phyloP scores from a whole-genome alignment of 805 yeast species.

The Candida succiphila region DNA sequence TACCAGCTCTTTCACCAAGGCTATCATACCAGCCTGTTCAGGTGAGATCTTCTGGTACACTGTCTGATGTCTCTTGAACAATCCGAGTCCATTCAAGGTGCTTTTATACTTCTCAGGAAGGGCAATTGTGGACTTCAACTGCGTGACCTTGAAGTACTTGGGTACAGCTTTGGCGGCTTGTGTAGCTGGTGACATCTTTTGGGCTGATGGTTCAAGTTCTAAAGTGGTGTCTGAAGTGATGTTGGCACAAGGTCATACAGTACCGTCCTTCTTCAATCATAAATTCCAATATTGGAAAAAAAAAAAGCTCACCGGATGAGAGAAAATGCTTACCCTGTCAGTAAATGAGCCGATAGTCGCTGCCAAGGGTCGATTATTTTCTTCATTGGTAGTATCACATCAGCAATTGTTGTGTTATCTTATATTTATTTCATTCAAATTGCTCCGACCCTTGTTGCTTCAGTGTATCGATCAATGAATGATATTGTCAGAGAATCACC shows the following conservation, averaged over 20 bases:
- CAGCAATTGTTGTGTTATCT: no score
- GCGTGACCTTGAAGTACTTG: constrained; percentile 55
- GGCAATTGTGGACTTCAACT: constrained; percentile 77
- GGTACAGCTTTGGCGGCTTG: constrained; percentile 4
- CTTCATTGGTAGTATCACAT: no score
- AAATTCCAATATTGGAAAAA: no score
- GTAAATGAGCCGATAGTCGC: no score
- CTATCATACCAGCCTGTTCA: constrained; percentile 75
- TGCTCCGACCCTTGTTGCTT: no score
- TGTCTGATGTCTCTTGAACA: constrained; percentile 61
- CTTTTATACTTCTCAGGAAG: constrained; percentile 59
- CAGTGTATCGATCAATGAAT: no score
- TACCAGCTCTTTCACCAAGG: constrained; percentile 78
- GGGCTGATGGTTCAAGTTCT: neutral
- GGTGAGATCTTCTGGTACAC: constrained; percentile 69
- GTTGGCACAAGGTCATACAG: neutral
- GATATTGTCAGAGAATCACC: no score
- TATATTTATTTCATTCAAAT: no score
- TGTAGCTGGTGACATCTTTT: neutral
- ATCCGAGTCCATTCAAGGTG: constrained; percentile 65
- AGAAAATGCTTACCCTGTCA: no score
- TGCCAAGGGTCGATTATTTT: no score
- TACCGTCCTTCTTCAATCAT: no score
- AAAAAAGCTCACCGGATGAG: no score
- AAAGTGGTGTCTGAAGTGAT: neutral